phyloP scores from a whole-genome alignment of 2,329 filamentous ascomycete genomes.

The Beauveria caledonica region DNA sequence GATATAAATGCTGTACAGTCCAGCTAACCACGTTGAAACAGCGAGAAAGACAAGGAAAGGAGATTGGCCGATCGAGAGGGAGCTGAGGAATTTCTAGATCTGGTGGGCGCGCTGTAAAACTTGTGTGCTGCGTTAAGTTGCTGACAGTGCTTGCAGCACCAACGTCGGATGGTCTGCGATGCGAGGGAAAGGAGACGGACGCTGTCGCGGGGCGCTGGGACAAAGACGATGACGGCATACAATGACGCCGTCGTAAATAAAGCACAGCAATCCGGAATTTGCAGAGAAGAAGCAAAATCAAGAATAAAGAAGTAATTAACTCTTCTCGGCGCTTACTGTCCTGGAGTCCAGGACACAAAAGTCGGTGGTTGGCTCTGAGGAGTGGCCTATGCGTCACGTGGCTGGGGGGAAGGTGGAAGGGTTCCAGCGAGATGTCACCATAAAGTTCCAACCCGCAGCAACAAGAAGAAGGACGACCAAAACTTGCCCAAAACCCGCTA shows the following conservation, averaged over 20 bases:
- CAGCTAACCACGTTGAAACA: background rate
- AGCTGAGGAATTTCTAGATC: background rate
- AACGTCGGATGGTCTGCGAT: background rate
- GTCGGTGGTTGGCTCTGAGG: slow-evolving; percentile 9
- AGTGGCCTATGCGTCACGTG: slow-evolving; percentile 9
- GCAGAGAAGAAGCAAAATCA: background rate
- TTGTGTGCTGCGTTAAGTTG: slow-evolving; percentile 1
- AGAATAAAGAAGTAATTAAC: background rate
- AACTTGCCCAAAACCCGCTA: background rate
- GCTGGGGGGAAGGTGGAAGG: background rate
- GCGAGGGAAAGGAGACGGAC: background rate
- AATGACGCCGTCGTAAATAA: background rate
- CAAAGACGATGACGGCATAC: background rate
- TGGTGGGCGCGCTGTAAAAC: background rate
- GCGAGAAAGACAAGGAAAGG: background rate
- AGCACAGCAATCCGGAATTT: background rate
- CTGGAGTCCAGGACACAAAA: background rate
- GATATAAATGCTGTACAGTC: background rate
- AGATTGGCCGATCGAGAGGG: background rate
- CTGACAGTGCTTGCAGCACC: background rate
- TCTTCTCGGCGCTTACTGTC: slow-evolving; percentile 1
- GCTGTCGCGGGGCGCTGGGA: background rate
- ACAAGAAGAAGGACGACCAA: background rate
- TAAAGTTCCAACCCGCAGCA: background rate
- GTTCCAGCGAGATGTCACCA: background rate